Evolutionary conservation across 257 asterid species (phyloP), one percentile per base, ranked within the genome.

Genomic region (Ballota nigra): DNA sequence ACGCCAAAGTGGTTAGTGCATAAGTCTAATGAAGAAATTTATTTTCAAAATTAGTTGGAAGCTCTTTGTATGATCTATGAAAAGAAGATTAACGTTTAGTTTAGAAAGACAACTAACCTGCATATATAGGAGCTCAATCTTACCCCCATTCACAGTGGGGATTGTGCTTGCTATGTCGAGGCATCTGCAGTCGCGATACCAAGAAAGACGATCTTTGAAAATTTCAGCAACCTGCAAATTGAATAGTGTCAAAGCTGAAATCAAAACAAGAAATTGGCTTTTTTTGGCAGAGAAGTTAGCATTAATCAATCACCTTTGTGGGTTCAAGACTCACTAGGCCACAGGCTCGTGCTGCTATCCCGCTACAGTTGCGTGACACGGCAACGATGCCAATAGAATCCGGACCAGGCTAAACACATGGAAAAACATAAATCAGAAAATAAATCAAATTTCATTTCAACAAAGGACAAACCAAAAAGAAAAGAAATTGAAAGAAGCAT

Each of bases 261-360:
- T 47, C 8, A 1, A n/a, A 18, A 68, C 4, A 59, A n/a, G 34
- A 43, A 53, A 62, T 2, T 19, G 20, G 22, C 0, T 4, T 16
- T 36, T 12, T 6, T 9, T 29, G 7, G 20, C 47, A 8, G 11
- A 22, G 57, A 40, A 45, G 22, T 13, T 20, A 8, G 43, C 22
- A 63, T 28, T 23, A 62, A 69, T 49, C 2, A 26, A 51, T 19
- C 72, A 94, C 98, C 98, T 91, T 94, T 59, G 85, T 88, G 95
- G 97, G 96, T 76, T 94, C 98, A 72, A 94, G 86, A 83, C 97
- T 88, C 94, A 94, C 97, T 10, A 94, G 97, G 88, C 96, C 98
- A 41, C 97, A 94, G 93, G 99, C 99, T 52, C 99, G 90, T 82
- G 97, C 99, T 78, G 99, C 99, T 71, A 91, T 82, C 74, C 98